Base-by-base conservation (phyloP, 495 filamentous ascomycete species). In the Acidiella bohemica region DNA sequence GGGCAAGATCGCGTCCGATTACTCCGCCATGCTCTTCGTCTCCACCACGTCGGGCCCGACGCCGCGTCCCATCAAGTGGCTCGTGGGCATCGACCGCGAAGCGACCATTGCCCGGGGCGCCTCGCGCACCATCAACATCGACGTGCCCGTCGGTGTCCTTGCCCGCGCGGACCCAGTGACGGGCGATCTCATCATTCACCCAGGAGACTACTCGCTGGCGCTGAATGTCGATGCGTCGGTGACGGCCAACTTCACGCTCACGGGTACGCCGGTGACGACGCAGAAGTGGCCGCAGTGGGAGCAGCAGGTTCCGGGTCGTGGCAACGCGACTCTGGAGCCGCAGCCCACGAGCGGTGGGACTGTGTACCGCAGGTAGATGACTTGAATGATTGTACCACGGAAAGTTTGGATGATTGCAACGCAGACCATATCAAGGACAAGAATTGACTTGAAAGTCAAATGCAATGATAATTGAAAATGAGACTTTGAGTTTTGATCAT, bases 141-240 rank as follows among this genome's bases (percentile, higher is more conserved):
- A 59, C 0, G 50, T 79, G 36, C 73, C 65, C 10, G 49, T 81
- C 19, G 78, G 71, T 11, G 66, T 62, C 25, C 44, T 83, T 16
- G 71, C 75, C 1, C 61, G 79, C 8, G 66, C 67, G 0, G 71
- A 81, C 46, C n/a, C n/a, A n/a, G 64, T 62, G 23, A 52, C 42
- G 5, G 79, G 79, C 1, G 71, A 80, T 49, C 63, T 63, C 17
- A 60, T 79, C 16, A 39, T 84, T 26, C 81, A 78, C 51, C 78
- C 79, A 1, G 79, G 79, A 0, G 60, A 55, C 1, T 82, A 84
- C 53, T 64, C 60, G 17, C 20, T 84, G 41, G 56, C 65, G 18
- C 44, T 84, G 36, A 78, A 84, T 33, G 51, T 36, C 18, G 30
- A 49, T 49, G 59, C 54, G 2, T 49, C 58, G 25, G 54, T 52